These are phyloP conservation scores for Trichocomaceae sp. DNA, from an alignment of 2,329 filamentous ascomycete genomes.

Conservation along the genomic window DNA sequence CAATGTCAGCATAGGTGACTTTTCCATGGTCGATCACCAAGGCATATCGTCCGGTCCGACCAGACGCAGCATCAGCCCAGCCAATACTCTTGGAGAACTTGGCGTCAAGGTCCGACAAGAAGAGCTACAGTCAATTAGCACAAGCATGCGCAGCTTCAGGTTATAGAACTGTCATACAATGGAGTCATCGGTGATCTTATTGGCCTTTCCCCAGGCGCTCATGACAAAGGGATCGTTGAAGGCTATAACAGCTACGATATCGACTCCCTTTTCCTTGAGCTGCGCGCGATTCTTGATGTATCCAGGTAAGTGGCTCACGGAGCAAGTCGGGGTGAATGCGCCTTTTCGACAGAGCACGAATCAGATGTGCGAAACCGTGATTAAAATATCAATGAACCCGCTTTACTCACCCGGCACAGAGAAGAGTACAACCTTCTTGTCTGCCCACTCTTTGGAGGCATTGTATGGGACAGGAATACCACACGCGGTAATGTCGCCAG, in stretches of 20 bases:
- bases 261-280: slow-evolving; percentile 74
- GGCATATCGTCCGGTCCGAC: slow-evolving; percentile 71
- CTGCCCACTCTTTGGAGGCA: slow-evolving; percentile 66
- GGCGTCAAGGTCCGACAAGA: slow-evolving; percentile 65
- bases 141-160: background rate
- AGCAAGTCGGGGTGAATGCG: slow-evolving; percentile 84
- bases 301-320: slow-evolving; percentile 69
- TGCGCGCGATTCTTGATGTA: slow-evolving; percentile 66
- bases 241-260: slow-evolving; percentile 72
- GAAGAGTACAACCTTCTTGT: slow-evolving; percentile 67
- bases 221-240: slow-evolving; percentile 83
- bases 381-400: background rate
- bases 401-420: slow-evolving; percentile 53
- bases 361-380: background rate
- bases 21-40: slow-evolving; percentile 78
- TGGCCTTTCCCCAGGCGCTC: slow-evolving; percentile 86
- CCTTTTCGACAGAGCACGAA: slow-evolving; percentile 33
- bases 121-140: slow-evolving; percentile 47
- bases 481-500: slow-evolving; percentile 63
- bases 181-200: slow-evolving; percentile 65
- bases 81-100: slow-evolving; percentile 72
- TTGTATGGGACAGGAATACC: slow-evolving; percentile 72
- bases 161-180: slow-evolving; percentile 41
- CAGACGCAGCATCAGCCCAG: slow-evolving; percentile 60
- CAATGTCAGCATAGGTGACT: slow-evolving; percentile 71